Percentiles rank a stretch among this genome's conserved stretches.
phyloP scores from a whole-genome alignment of 2,329 filamentous ascomycete genomes.

The Cordyceps militaris region DNA sequence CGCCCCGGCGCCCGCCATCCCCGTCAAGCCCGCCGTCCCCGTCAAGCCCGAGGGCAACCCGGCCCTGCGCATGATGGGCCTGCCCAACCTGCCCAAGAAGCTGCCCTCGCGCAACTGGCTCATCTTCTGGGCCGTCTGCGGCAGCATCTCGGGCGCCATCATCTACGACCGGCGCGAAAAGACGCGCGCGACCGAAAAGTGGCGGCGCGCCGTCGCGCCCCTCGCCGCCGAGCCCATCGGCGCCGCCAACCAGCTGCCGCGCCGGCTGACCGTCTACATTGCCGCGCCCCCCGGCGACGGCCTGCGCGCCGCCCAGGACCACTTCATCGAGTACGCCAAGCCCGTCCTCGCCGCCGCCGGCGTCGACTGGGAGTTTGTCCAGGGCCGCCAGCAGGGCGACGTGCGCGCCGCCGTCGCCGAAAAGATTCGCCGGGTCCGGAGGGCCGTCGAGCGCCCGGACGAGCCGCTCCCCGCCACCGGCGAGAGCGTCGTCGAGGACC shows the following conservation, averaged over 20 bases:
- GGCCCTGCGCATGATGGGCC: slow-evolving; percentile 70
- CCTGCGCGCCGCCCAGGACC: slow-evolving; percentile 76
- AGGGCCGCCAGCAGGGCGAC: slow-evolving; percentile 88
- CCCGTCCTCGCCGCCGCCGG: slow-evolving; percentile 84
- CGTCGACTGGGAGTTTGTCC: slow-evolving; percentile 92
- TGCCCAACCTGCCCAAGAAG: slow-evolving; percentile 75
- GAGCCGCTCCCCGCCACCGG: slow-evolving; percentile 40
- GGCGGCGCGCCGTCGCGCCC: slow-evolving; percentile 78
- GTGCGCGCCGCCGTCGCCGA: slow-evolving; percentile 81
- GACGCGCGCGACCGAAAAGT: slow-evolving; percentile 75
- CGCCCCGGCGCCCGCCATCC: slow-evolving; percentile 14
- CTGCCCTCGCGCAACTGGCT: slow-evolving; percentile 96
- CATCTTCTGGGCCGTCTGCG: slow-evolving; percentile 80
- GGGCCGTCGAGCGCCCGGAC: slow-evolving; percentile 47
- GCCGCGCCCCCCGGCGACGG: slow-evolving; percentile 82
- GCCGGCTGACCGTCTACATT: slow-evolving; percentile 80
- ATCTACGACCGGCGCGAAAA: slow-evolving; percentile 92
- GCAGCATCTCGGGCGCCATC: slow-evolving; percentile 70
- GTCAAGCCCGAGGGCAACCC: slow-evolving; percentile 54
- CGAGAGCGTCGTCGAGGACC: slow-evolving; percentile 51
- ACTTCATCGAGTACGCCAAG: slow-evolving; percentile 95
- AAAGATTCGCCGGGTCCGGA: slow-evolving; percentile 66
- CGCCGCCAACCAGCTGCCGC: slow-evolving; percentile 61
- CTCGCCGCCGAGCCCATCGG: slow-evolving; percentile 71
- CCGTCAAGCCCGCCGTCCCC: slow-evolving; percentile 34